Conservation (phyloP, 192 early-diverging fungal species). For the Gonapodya sp. region DNA sequence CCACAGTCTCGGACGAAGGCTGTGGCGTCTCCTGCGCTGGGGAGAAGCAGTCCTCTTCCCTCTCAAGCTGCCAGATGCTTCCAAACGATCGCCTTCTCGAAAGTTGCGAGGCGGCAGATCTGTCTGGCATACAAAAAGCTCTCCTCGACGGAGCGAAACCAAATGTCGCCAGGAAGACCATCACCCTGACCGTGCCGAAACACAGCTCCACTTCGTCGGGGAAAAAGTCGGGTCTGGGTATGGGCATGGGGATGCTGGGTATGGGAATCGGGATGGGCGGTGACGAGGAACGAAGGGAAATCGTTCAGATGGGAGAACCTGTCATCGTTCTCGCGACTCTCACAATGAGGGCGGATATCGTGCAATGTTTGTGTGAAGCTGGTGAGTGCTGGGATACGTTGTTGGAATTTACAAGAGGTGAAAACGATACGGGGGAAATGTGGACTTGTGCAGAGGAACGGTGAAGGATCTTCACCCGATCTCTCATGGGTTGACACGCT, state of each 20-base stretch:
- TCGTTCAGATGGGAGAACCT: not conserved
- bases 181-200: not conserved
- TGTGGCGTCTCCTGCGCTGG: too few species aligned
- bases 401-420: too few species aligned
- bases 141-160: not conserved
- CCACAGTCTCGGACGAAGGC: too few species aligned
- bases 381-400: too few species aligned
- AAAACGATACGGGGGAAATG: too few species aligned
- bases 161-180: not conserved
- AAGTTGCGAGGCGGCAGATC: not conserved
- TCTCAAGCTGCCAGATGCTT: too few species aligned
- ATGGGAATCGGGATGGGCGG: not conserved
- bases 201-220: not conserved
- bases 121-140: not conserved
- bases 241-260: not conserved
- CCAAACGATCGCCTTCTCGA: not conserved
- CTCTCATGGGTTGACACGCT: too few species aligned
- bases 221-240: not conserved
- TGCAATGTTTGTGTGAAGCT: not conserved
- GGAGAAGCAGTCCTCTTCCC: too few species aligned
- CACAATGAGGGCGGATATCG: not conserved
- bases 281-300: not conserved
- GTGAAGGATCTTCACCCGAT: too few species aligned
- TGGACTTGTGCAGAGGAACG: too few species aligned
- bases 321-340: not conserved